Conservation (phyloP, 768 basidiomycete species). For the Mycena indigotica region DNA sequence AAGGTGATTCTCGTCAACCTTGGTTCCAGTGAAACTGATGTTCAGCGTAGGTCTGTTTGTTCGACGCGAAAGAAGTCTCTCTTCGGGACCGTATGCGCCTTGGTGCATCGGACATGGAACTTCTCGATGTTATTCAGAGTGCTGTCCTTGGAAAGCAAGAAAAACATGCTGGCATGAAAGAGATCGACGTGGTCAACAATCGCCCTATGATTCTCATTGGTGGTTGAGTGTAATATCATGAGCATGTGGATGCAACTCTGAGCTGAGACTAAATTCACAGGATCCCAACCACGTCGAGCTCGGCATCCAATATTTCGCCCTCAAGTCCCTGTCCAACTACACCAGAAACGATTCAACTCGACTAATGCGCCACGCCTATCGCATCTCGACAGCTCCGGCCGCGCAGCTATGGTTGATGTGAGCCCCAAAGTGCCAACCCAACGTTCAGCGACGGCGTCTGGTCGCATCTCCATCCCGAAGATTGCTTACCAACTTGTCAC, state of each 20-base stretch:
- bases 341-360: constrained; percentile 18
- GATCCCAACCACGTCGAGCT: not conserved
- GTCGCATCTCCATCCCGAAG: constrained; percentile 67
- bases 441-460: constrained; percentile 74
- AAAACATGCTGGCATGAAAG: constrained; percentile 84
- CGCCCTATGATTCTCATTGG: constrained; percentile 93
- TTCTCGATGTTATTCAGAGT: constrained; percentile 60
- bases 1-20: constrained; percentile 51
- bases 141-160: constrained; percentile 74
- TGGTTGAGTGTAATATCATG: constrained; percentile 62
- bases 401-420: constrained; percentile 84
- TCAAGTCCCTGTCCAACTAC: not conserved
- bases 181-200: constrained; percentile 74
- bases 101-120: constrained; percentile 63
- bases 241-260: constrained; percentile 1
- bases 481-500: constrained; percentile 68
- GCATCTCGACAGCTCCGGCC: constrained; percentile 72
- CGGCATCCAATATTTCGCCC: constrained; percentile 2
- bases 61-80: constrained; percentile 82
- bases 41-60: constrained; percentile 78
- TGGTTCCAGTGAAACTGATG: constrained; percentile 3
- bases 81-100: constrained; percentile 72
- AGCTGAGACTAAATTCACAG: constrained; percentile 1
- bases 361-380: constrained; percentile 46
- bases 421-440: constrained; percentile 59